Evolutionary conservation across 2,329 filamentous ascomycete genomes (phyloP).

Genomic region (Fusarium haematococcum): DNA sequence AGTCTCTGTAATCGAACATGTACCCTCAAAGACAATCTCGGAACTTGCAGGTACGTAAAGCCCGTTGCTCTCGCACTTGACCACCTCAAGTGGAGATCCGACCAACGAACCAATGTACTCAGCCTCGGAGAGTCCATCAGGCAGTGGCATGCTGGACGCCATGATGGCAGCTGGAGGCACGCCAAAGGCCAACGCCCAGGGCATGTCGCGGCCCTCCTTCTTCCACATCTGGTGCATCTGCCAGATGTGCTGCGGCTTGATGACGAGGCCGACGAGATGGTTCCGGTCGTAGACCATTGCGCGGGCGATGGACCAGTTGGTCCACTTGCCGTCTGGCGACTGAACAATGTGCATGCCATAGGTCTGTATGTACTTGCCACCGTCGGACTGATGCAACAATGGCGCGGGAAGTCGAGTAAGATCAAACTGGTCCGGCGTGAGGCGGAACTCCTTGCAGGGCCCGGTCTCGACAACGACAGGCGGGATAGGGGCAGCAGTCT

Average conservation of each 20-base stretch:
- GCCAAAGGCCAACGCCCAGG: constrained; percentile 61
- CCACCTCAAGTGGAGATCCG: constrained; percentile 58
- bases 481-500: constrained; percentile 45
- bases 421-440: constrained; percentile 29
- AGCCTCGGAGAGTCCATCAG: constrained; percentile 60
- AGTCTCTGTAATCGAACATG: constrained; percentile 56
- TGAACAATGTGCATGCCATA: constrained; percentile 63
- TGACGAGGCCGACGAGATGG: constrained; percentile 56
- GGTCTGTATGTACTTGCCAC: constrained; percentile 64
- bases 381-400: constrained; percentile 57
- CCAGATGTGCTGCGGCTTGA: constrained; percentile 59
- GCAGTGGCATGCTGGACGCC: constrained; percentile 61
- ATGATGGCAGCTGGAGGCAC: constrained; percentile 64
- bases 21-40: constrained; percentile 65
- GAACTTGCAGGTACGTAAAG: constrained; percentile 60
- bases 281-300: constrained; percentile 61
- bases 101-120: constrained; percentile 61
- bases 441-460: constrained; percentile 31
- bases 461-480: constrained; percentile 47
- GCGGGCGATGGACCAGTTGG: constrained; percentile 59
- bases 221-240: constrained; percentile 62
- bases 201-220: constrained; percentile 56
- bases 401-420: constrained; percentile 57
- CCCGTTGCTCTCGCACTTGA: constrained; percentile 65
- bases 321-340: constrained; percentile 60